A percentile compares a stretch with the other conserved stretches of the same genome.
Conservation (phyloP, 2,329 filamentous ascomycete genomes). For the Aspergillus novoparasiticus region DNA sequence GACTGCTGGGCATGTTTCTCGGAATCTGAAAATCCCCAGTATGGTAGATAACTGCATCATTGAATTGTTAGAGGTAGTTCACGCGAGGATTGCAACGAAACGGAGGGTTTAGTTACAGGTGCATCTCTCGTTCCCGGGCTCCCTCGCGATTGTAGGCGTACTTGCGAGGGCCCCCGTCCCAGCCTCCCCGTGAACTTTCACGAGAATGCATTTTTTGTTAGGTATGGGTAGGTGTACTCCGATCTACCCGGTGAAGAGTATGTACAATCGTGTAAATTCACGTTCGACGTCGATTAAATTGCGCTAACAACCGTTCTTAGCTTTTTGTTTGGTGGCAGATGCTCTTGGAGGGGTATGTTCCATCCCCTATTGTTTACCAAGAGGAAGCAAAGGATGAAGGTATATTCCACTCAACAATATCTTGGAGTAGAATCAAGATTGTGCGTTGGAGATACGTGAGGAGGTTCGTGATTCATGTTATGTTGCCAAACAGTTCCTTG, state of each 20-base stretch:
- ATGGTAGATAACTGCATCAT: slow-evolving; percentile 20
- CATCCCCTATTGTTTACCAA: not conserved
- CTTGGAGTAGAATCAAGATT: not conserved
- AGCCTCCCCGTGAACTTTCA: not conserved
- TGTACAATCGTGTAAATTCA: not conserved
- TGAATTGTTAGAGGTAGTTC: not conserved
- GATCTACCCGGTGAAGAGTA: not conserved
- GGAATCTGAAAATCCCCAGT: slow-evolving; percentile 22
- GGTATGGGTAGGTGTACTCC: not conserved
- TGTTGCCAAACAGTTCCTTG: not conserved
- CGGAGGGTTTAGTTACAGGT: slow-evolving; percentile 11
- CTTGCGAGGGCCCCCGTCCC: slow-evolving; percentile 18
- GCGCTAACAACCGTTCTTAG: not conserved
- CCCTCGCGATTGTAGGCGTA: slow-evolving; percentile 25
- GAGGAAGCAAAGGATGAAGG: not conserved
- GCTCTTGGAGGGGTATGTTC: not conserved
- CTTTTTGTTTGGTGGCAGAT: not conserved
- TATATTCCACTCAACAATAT: not conserved
- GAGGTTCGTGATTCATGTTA: not conserved
- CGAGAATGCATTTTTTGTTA: not conserved
- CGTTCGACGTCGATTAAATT: not conserved
- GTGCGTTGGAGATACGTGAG: not conserved
- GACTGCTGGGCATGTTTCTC: slow-evolving; percentile 24
- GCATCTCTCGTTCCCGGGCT: slow-evolving; percentile 24
- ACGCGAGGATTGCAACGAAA: not conserved